Percentiles rank a stretch among this genome's conserved stretches.
These are phyloP conservation scores for Kockovaella imperatae DNA, from an alignment of 768 basidiomycete genomes.

Conservation along the genomic window DNA sequence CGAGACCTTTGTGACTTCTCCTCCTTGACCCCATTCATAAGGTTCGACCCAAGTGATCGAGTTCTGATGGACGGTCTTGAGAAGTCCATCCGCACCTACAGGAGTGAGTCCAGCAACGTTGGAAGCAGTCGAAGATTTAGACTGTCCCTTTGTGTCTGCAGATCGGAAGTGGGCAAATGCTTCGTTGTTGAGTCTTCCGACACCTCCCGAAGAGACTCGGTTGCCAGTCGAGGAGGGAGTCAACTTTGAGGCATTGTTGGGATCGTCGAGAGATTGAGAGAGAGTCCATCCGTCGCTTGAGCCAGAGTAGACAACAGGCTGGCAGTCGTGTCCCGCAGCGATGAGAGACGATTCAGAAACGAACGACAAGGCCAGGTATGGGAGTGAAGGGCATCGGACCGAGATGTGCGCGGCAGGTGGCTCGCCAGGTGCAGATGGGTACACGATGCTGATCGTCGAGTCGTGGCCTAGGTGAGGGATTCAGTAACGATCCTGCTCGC, in stretches of 20 bases:
- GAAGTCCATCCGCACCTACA: constrained; percentile 57
- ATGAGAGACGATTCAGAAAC: constrained; percentile 71
- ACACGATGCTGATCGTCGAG: constrained; percentile 84
- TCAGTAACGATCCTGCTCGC: not conserved
- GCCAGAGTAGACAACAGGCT: constrained; percentile 79
- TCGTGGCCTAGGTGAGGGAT: constrained; percentile 64
- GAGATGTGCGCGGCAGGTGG: constrained; percentile 53
- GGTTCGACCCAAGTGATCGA: constrained; percentile 86
- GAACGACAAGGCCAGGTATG: constrained; percentile 78
- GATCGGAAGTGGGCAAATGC: constrained; percentile 91
- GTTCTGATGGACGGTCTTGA: constrained; percentile 92
- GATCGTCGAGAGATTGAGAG: constrained; percentile 75
- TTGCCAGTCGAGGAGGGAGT: constrained; percentile 48
- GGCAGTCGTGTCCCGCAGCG: constrained; percentile 96
- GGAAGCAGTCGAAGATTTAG: constrained; percentile 33
- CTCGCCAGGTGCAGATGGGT: constrained; percentile 60
- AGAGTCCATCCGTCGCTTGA: constrained; percentile 66
- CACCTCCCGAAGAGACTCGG: constrained; percentile 28
- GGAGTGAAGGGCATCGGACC: constrained; percentile 69
- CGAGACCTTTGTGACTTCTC: constrained; percentile 65
- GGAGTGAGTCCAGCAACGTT: constrained; percentile 40
- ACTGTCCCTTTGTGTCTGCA: constrained; percentile 70
- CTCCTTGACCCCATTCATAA: constrained; percentile 56
- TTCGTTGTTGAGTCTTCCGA: constrained; percentile 76
- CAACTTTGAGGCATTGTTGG: constrained; percentile 50